Conservation (phyloP, 805 yeast species). For the Wickerhamiella spandovensis region DNA sequence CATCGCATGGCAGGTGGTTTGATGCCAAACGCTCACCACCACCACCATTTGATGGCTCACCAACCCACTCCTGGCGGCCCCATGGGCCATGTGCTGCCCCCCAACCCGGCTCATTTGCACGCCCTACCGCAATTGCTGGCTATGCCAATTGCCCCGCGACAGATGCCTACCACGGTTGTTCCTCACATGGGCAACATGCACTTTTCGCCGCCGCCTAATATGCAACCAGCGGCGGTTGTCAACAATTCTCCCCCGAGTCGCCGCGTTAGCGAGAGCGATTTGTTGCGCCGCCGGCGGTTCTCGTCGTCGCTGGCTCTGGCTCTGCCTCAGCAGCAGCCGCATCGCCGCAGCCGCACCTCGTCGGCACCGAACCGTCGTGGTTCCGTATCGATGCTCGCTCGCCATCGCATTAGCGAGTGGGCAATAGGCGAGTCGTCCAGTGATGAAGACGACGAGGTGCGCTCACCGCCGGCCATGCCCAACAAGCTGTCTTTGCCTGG, state of each 20-base stretch:
- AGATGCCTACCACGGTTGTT: background rate
- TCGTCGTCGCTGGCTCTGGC: background rate
- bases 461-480: constrained; percentile 24
- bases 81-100: background rate
- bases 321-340: background rate
- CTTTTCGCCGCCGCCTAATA: background rate
- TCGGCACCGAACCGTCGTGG: background rate
- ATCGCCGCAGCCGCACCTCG: background rate
- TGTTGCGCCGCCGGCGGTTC: background rate
- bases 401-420: constrained; percentile 6
- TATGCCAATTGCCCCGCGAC: background rate
- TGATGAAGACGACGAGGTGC: constrained; percentile 11
- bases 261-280: background rate
- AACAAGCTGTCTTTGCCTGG: constrained; percentile 18
- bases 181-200: background rate
- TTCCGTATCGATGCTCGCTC: background rate
- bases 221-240: background rate
- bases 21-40: constrained; percentile 7
- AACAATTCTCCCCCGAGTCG: background rate
- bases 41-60: background rate
- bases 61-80: background rate
- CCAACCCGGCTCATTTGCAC: background rate
- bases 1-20: constrained; percentile 11
- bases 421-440: constrained; percentile 13
- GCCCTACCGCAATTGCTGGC: background rate